phyloP scores from a whole-genome alignment of 345 rosid genomes.

The Nasturtium officinale region DNA sequence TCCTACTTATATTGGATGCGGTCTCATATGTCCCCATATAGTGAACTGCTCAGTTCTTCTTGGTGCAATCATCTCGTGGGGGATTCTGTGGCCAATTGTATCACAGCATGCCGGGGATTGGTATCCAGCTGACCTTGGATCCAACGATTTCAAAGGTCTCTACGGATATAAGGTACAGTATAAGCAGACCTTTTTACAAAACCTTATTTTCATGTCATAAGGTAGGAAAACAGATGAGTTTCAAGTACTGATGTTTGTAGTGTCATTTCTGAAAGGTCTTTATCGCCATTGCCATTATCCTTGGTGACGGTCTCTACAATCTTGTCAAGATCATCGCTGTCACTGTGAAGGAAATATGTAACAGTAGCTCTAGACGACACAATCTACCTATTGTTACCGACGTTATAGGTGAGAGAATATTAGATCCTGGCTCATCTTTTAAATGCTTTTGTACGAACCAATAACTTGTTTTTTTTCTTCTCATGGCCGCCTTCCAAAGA shows the following conservation, averaged over 20 bases:
- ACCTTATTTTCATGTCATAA: constrained; percentile 5
- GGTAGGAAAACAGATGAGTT: neutral
- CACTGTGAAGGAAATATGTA: constrained; percentile 64
- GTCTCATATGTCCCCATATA: constrained; percentile 93
- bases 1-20: constrained; percentile 96
- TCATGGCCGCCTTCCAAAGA: constrained; percentile 15
- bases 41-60: constrained; percentile 90
- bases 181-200: neutral
- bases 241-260: constrained; percentile 6
- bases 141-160: constrained; percentile 90
- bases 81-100: constrained; percentile 84
- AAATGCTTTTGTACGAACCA: neutral
- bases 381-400: constrained; percentile 61
- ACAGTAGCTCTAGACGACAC: constrained; percentile 49
- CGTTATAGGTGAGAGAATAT: constrained; percentile 54
- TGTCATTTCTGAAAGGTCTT: constrained; percentile 60
- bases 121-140: constrained; percentile 80
- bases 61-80: constrained; percentile 93
- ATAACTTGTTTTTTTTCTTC: constrained; percentile 3
- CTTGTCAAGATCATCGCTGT: constrained; percentile 71
- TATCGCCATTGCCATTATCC: constrained; percentile 82
- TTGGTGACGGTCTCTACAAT: constrained; percentile 93
- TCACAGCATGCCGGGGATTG: constrained; percentile 77
- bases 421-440: constrained; percentile 6
- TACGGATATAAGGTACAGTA: constrained; percentile 79